Evolutionary conservation across 768 basidiomycete genomes (phyloP).

Genomic region (Lentinula guzmanii): DNA sequence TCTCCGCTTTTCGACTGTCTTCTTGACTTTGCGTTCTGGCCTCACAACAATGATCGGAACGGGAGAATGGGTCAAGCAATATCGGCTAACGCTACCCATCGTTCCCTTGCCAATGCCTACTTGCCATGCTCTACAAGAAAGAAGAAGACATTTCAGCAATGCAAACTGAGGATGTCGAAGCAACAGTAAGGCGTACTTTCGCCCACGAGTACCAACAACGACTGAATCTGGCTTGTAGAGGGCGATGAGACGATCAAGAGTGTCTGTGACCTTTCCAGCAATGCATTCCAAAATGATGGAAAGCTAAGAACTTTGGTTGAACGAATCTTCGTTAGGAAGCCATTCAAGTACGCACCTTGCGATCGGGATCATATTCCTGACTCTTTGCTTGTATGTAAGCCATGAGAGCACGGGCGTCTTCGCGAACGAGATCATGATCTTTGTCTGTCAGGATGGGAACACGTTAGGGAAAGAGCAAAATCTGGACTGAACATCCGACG

Average conservation of each 20-base stretch:
- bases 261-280: conserved; percentile 83
- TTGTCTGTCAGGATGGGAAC: conserved; percentile 41
- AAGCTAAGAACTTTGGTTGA: conserved; percentile 36
- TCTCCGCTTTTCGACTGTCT: conserved; percentile 77
- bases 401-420: conserved; percentile 85
- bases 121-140: conserved; percentile 29
- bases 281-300: conserved; percentile 93
- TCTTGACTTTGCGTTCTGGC: conserved; percentile 81
- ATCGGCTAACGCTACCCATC: conserved; percentile 51
- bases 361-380: conserved; percentile 67
- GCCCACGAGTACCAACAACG: conserved; percentile 87
- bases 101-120: conserved; percentile 12
- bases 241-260: conserved; percentile 88
- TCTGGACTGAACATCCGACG: conserved; percentile 14
- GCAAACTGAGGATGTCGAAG: not conserved
- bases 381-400: conserved; percentile 74
- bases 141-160: not conserved
- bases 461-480: not conserved
- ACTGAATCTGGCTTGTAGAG: conserved; percentile 89
- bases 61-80: conserved; percentile 6
- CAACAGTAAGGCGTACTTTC: conserved; percentile 30
- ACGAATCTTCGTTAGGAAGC: not conserved
- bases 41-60: conserved; percentile 93
- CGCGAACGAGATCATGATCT: conserved; percentile 70
- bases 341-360: conserved; percentile 48